Conservation (phyloP, 2,329 filamentous ascomycete genomes). For the Colletotrichum abscissum region DNA sequence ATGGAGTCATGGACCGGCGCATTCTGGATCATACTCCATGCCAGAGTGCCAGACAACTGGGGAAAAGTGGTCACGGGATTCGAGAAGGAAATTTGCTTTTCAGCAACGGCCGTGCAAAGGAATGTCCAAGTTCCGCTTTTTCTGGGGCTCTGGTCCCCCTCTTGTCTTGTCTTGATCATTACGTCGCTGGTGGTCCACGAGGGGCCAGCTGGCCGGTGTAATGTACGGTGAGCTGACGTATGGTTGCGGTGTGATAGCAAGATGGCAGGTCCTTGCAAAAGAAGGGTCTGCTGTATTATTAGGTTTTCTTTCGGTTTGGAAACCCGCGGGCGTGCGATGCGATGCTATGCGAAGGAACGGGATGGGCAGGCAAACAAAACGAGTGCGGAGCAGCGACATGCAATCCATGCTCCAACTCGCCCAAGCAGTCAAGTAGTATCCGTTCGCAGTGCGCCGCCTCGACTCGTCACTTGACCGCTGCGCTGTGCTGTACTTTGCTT, state of each 20-base stretch:
- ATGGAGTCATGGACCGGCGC: constrained; percentile 11
- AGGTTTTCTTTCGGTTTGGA: not conserved
- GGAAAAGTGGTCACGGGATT: constrained; percentile 25
- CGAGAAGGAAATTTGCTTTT: constrained; percentile 32
- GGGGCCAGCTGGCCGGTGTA: not conserved
- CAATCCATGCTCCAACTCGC: not conserved
- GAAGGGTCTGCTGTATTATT: constrained; percentile 1
- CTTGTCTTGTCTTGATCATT: constrained; percentile 10
- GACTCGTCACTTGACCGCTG: constrained; percentile 5
- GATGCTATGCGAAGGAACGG: not conserved
- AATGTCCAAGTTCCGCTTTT: constrained; percentile 31
- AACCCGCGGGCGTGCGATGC: not conserved
- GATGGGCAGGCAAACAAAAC: not conserved
- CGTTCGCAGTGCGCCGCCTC: not conserved
- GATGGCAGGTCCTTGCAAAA: not conserved
- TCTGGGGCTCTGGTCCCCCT: constrained; percentile 23
- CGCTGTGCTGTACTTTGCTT: not conserved
- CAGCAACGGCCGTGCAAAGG: constrained; percentile 18
- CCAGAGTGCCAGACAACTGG: constrained; percentile 8
- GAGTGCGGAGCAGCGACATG: not conserved
- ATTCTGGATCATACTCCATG: constrained; percentile 21
- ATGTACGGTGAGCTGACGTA: not conserved
- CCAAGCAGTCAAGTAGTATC: not conserved
- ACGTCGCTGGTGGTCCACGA: constrained; percentile 8
- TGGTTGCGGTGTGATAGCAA: not conserved